A percentile compares a stretch with the other conserved stretches of the same genome.
Conservation (phyloP, 1,139 yeast genomes). For the Debaryomyces robertsiae region DNA sequence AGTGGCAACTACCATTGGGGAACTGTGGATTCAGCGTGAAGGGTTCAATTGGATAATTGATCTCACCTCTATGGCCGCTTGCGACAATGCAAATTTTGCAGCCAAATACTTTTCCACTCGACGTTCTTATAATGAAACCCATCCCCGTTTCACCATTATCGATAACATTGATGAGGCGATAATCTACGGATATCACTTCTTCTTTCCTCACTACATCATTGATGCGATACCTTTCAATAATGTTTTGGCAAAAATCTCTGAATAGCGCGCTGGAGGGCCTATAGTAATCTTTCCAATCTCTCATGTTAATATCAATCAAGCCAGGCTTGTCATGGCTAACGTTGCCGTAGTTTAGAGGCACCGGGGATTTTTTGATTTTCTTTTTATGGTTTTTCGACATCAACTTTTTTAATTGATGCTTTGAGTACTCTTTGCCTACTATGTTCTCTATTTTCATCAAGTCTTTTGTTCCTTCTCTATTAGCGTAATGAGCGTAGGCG, state of each 20-base stretch:
- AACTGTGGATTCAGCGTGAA: slow-evolving; percentile 22
- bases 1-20: slow-evolving; percentile 43
- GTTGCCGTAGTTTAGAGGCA: slow-evolving; percentile 16
- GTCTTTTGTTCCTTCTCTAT: slow-evolving; percentile 32
- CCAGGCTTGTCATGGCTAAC: slow-evolving; percentile 34
- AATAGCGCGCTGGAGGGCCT: slow-evolving; percentile 47
- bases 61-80: slow-evolving; percentile 44
- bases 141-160: slow-evolving; percentile 28
- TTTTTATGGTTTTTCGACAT: slow-evolving; percentile 22
- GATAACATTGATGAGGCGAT: slow-evolving; percentile 27
- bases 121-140: slow-evolving; percentile 34
- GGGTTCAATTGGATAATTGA: slow-evolving; percentile 38
- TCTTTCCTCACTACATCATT: slow-evolving; percentile 34
- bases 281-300: slow-evolving; percentile 51
- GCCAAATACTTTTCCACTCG: slow-evolving; percentile 30
- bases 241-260: slow-evolving; percentile 40
- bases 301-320: slow-evolving; percentile 43
- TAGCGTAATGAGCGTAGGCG: slow-evolving; percentile 38
- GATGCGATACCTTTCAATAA: slow-evolving; percentile 37
- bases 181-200: slow-evolving; percentile 35
- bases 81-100: slow-evolving; percentile 43
- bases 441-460: slow-evolving; percentile 48
- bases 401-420: slow-evolving; percentile 44
- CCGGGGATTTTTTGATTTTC: slow-evolving; percentile 17
- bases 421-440: slow-evolving; percentile 49